These are phyloP conservation scores for Saturnispora halmiae DNA, from an alignment of 805 yeast genomes.

Conservation along the genomic window DNA sequence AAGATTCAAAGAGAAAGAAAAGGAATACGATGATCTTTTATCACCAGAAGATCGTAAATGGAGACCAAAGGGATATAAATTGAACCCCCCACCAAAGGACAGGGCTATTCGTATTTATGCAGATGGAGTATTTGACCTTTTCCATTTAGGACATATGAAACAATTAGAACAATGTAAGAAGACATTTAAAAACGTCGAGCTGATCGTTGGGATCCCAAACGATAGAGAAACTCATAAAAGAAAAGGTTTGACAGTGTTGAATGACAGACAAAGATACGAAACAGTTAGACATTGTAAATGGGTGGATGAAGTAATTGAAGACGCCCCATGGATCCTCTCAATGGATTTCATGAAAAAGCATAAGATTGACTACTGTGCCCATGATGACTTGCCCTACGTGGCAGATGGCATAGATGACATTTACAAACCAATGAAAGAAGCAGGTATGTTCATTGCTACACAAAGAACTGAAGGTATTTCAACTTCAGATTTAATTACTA, in stretches of 20 bases:
- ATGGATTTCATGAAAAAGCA: constrained; percentile 72
- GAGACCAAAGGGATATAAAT: constrained; percentile 69
- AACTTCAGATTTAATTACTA: constrained; percentile 92
- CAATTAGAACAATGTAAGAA: constrained; percentile 96
- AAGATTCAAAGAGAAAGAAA: too few relatives aligned
- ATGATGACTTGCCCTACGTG: constrained; percentile 93
- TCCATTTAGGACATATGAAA: constrained; percentile 96
- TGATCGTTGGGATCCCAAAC: constrained; percentile 87
- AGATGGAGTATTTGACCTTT: constrained; percentile 94
- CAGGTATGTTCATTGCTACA: constrained; percentile 86
- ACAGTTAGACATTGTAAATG: constrained; percentile 89
- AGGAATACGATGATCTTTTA: constrained; percentile 49
- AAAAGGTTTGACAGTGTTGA: constrained; percentile 87
- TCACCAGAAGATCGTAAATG: constrained; percentile 66
- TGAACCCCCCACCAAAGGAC: constrained; percentile 77
- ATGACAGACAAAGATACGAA: constrained; percentile 82
- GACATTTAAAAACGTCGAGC: constrained; percentile 70
- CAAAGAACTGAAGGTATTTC: constrained; percentile 96
- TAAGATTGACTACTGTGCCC: constrained; percentile 91
- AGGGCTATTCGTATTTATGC: constrained; percentile 93
- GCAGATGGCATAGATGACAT: constrained; percentile 86
- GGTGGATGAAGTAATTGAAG: constrained; percentile 94
- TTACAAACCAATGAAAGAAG: constrained; percentile 82
- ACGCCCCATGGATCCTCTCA: constrained; percentile 94
- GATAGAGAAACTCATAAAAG: constrained; percentile 85